These are phyloP conservation scores for Entelexis sorbosivorans DNA, from an alignment of 1,139 yeast species.

Conservation along the genomic window DNA sequence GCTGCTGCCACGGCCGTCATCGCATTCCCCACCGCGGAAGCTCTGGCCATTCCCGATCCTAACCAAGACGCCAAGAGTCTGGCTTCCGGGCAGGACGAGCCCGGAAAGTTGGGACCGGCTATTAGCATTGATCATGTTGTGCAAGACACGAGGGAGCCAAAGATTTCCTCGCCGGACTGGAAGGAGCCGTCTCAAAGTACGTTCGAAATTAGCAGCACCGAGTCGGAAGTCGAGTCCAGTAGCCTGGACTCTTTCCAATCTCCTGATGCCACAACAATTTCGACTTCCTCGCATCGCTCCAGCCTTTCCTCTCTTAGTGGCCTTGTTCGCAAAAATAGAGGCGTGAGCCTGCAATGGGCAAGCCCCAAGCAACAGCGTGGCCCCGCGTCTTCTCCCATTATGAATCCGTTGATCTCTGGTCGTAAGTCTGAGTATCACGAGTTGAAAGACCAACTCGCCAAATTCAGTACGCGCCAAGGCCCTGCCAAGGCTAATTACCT, in stretches of 20 bases:
- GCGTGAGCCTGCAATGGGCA: background rate
- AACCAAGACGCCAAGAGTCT: background rate
- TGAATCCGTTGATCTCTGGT: background rate
- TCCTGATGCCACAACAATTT: constrained; percentile 21
- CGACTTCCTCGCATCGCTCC: constrained; percentile 18
- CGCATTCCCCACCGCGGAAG: background rate
- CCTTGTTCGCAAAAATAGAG: background rate
- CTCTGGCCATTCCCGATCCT: background rate
- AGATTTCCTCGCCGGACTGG: background rate
- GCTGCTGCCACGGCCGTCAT: constrained; percentile 1
- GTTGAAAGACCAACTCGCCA: constrained; percentile 16
- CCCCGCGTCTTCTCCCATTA: background rate
- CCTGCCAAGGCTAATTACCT: constrained; percentile 54
- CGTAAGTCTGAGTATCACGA: constrained; percentile 10
- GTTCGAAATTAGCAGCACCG: background rate
- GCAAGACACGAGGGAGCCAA: background rate
- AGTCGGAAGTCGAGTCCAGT: constrained; percentile 6
- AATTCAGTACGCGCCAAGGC: constrained; percentile 30
- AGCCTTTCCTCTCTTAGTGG: constrained; percentile 17
- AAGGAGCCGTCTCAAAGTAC: background rate
- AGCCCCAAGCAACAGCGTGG: background rate
- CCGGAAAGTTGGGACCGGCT: background rate
- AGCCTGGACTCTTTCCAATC: constrained; percentile 18
- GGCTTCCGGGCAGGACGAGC: background rate
- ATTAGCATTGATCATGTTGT: background rate